Evolutionary conservation across 2,329 filamentous ascomycete genomes (phyloP).

Genomic region (Lachnellula subtilissima): DNA sequence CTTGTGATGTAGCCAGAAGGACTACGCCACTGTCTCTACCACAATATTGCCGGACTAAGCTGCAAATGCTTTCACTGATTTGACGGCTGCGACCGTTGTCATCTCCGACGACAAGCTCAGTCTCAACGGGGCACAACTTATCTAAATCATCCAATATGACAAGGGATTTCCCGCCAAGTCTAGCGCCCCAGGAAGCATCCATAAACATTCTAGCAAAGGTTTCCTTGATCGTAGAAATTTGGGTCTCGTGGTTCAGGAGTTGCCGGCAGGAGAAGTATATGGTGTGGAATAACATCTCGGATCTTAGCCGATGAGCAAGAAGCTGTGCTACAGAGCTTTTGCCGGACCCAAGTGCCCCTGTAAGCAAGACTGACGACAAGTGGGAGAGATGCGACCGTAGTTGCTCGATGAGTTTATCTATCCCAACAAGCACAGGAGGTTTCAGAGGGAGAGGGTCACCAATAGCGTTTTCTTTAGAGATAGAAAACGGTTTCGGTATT

Average conservation of each 20-base stretch:
- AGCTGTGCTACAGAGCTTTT: constrained; percentile 79
- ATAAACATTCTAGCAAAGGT: constrained; percentile 80
- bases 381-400: constrained; percentile 74
- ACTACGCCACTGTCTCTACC: constrained; percentile 75
- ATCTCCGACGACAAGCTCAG: constrained; percentile 86
- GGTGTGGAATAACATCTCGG: constrained; percentile 71
- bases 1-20: constrained; percentile 82
- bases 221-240: constrained; percentile 87
- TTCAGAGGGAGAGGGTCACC: constrained; percentile 52
- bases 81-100: constrained; percentile 92
- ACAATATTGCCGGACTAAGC: constrained; percentile 80
- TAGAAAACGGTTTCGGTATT: constrained; percentile 59
- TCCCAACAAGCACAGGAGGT: constrained; percentile 68
- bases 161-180: constrained; percentile 75
- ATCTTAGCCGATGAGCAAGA: constrained; percentile 67
- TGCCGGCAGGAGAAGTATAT: constrained; percentile 84
- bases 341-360: constrained; percentile 82
- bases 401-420: constrained; percentile 70
- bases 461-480: constrained; percentile 39
- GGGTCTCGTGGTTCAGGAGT: constrained; percentile 83
- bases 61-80: constrained; percentile 81
- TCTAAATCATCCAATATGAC: constrained; percentile 92
- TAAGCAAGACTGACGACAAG: constrained; percentile 83
- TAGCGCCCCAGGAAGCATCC: constrained; percentile 83
- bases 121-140: constrained; percentile 87